These are phyloP conservation scores for Backusella macrospora DNA, from an alignment of 192 early-diverging fungal species.

Conservation along the genomic window DNA sequence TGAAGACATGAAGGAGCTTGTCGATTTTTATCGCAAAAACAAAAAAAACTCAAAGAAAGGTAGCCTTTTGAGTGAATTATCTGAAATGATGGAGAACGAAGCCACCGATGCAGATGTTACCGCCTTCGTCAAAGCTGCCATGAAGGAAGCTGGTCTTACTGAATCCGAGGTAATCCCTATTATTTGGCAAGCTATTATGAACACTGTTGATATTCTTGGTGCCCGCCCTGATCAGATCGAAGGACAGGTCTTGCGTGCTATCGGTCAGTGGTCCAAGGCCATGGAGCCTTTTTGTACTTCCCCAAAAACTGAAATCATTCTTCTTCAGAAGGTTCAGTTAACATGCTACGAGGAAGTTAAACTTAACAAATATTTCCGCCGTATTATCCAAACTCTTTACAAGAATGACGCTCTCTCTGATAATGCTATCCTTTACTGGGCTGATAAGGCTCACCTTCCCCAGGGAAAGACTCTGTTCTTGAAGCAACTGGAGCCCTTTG, in stretches of 20 bases:
- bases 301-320: conserved; percentile 82
- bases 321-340: conserved; percentile 85
- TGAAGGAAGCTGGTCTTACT: conserved; percentile 68
- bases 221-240: conserved; percentile 87
- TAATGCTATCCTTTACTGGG: conserved; percentile 93
- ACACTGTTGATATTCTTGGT: conserved; percentile 75
- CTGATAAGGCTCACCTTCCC: conserved; percentile 83
- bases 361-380: conserved; percentile 85
- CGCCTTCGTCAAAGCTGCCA: conserved; percentile 64
- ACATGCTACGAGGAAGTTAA: conserved; percentile 88
- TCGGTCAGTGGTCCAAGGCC: conserved; percentile 72
- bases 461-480: conserved; percentile 89
- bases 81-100: conserved; percentile 57
- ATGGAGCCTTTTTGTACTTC: conserved; percentile 75
- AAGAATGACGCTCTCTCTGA: conserved; percentile 90
- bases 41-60: conserved; percentile 70
- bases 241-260: conserved; percentile 61
- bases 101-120: conserved; percentile 57
- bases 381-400: conserved; percentile 84
- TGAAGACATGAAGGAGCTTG: conserved; percentile 87
- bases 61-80: conserved; percentile 55
- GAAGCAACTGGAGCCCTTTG: conserved; percentile 93
- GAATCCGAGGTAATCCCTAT: conserved; percentile 78
- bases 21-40: conserved; percentile 77
- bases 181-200: conserved; percentile 83